phyloP scores from a whole-genome alignment of 2,329 filamentous ascomycete species.

The Emydomyces testavorans region DNA sequence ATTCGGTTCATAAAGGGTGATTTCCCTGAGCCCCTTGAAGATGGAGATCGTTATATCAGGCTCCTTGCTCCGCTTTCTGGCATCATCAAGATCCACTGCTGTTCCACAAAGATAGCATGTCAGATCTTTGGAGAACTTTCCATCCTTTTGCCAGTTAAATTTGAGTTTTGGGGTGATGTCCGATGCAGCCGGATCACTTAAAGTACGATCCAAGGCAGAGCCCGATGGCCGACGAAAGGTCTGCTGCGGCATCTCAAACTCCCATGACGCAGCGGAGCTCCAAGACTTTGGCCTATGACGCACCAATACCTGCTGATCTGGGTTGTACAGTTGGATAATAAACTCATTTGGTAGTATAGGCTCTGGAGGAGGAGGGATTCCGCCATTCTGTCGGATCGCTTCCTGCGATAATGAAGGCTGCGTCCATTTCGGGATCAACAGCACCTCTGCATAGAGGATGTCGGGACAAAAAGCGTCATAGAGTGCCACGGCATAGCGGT shows the following conservation, averaged over 20 bases:
- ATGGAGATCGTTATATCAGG: slow-evolving; percentile 92
- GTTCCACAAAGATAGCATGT: slow-evolving; percentile 78
- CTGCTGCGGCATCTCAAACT: slow-evolving; percentile 81
- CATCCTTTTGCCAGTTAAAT: slow-evolving; percentile 84
- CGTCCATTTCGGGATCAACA: slow-evolving; percentile 74
- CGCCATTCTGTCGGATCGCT: slow-evolving; percentile 60
- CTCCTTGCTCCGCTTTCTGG: slow-evolving; percentile 69
- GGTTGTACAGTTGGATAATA: slow-evolving; percentile 82
- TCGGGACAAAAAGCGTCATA: slow-evolving; percentile 71
- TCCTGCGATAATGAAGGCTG: slow-evolving; percentile 71
- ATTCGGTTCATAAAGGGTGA: slow-evolving; percentile 91
- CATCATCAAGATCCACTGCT: slow-evolving; percentile 49
- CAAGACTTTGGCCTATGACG: slow-evolving; percentile 60
- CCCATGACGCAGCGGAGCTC: slow-evolving; percentile 71
- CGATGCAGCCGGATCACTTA: slow-evolving; percentile 47
- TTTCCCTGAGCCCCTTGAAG: slow-evolving; percentile 61
- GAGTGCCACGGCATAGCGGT: slow-evolving; percentile 76
- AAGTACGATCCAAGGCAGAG: slow-evolving; percentile 64
- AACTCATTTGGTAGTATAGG: slow-evolving; percentile 69
- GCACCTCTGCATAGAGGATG: slow-evolving; percentile 75
- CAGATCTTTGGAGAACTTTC: slow-evolving; percentile 74
- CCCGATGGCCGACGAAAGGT: slow-evolving; percentile 71
- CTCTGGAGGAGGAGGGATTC: slow-evolving; percentile 52
- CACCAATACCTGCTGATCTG: slow-evolving; percentile 68
- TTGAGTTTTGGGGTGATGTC: slow-evolving; percentile 58